Evolutionary conservation across 2,329 filamentous ascomycete species (phyloP), one percentile per base, ranked within the genome.

Genomic region (Grosmannia penicillata): DNA sequence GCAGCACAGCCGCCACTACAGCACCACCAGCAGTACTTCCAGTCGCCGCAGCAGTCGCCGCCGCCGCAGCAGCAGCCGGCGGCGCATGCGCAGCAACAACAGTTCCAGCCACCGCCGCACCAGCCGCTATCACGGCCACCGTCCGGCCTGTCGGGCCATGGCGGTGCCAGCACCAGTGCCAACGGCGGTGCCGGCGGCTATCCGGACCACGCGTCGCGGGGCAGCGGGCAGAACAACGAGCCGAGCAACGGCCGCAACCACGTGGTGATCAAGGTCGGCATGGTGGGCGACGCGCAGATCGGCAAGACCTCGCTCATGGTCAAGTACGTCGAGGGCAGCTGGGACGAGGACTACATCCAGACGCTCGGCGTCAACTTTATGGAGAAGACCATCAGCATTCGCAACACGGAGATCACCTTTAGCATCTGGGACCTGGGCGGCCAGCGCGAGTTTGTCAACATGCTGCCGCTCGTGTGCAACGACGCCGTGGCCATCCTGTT

Each of bases 331-430:
- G 91, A 98, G 63, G 91, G 91, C 43, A 95, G 87, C 61, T 98
- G 91, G 86, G 91, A 98, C 59, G 91, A 98, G 63, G 91, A 98
- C 58, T 98, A 98, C 60, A 98, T 98, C 53, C 91, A 98, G 63
- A 98, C 91, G 18, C 66, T 98, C 32, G 91, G 91, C 49, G 91
- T 98, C 61, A 98, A 98, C 61, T 98, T 98, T 62, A 98, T 98
- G 91, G 91, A 98, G 60, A 98, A 98, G 71, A 98, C 91, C 26
- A 98, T 98, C 56, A 93, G 85, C 45, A 98, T 98, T 60, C 82
- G 91, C 45, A 98, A 98, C 62, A 98, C 91, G 14, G 91, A 98
- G 62, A 98, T 98, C 59, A 98, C 91, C 31, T 98, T 98, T 63
- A 94, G 86, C 44, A 98, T 98, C 56, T 98, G 91, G 91, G 91